phyloP scores from a whole-genome alignment of 108 stramenopile genomes.

The Cyclotella cryptica region DNA sequence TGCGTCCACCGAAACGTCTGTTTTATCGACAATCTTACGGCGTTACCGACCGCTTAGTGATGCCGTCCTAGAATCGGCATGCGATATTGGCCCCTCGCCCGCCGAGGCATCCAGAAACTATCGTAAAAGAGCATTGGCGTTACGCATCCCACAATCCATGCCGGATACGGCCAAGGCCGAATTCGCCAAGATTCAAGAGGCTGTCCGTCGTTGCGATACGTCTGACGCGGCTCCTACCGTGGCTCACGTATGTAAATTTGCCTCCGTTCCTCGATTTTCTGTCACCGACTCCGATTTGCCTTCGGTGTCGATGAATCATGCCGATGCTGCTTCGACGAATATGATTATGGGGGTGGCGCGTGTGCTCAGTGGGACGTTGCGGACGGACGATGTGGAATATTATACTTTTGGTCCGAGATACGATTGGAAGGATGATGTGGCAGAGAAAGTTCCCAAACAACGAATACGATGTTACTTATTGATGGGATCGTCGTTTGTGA shows the following conservation, averaged over 20 bases:
- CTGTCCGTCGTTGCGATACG: conserved; percentile 65
- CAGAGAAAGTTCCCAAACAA: conserved; percentile 37
- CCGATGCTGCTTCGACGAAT: conserved; percentile 30
- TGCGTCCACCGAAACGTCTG: conserved; percentile 71
- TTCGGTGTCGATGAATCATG: conserved; percentile 10
- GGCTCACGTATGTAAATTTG: conserved; percentile 87
- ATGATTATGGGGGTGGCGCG: conserved; percentile 84
- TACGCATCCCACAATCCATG: conserved; percentile 46
- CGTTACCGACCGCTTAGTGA: conserved; percentile 84
- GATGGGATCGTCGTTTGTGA: conserved; percentile 88
- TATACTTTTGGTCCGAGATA: conserved; percentile 83
- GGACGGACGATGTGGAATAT: conserved; percentile 67
- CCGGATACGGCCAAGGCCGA: conserved; percentile 19
- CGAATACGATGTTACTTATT: conserved; percentile 76
- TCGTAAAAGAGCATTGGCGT: conserved; percentile 68
- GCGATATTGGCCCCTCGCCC: conserved; percentile 81
- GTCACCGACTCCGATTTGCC: conserved; percentile 73
- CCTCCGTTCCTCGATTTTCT: conserved; percentile 59
- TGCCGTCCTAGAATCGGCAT: conserved; percentile 75
- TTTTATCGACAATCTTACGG: conserved; percentile 72
- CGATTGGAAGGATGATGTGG: conserved; percentile 9
- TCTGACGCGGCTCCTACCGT: conserved; percentile 60
- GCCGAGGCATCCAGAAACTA: conserved; percentile 55
- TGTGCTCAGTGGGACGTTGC: conserved; percentile 76
- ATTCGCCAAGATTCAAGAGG: conserved; percentile 59